Conservation (phyloP, 192 early-diverging fungal species). For the Coemansia sp. region DNA sequence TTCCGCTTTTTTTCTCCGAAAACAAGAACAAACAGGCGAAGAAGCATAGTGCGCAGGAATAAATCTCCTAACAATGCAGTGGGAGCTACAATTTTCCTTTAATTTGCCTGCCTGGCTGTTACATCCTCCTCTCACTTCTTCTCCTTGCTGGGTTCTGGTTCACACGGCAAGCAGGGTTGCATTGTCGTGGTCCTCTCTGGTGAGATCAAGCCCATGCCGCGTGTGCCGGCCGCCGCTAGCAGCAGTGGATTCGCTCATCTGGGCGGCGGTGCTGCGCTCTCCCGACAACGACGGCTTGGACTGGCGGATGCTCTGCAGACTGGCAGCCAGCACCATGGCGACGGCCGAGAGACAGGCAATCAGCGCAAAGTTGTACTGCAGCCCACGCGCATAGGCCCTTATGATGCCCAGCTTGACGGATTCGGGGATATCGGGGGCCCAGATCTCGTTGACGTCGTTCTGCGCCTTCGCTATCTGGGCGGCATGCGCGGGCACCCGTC, state of each 20-base stretch:
- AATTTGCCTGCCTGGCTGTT: too few relatives aligned
- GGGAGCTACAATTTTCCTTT: too few relatives aligned
- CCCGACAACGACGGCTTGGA: conserved; percentile 32
- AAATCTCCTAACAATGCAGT: too few relatives aligned
- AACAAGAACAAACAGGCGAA: too few relatives aligned
- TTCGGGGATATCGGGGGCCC: conserved; percentile 38
- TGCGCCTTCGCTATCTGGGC: conserved; percentile 42
- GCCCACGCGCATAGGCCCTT: conserved; percentile 44
- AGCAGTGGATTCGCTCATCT: not conserved
- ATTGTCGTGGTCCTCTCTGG: conserved; percentile 25
- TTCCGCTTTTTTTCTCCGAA: too few relatives aligned
- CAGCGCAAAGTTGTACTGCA: conserved; percentile 50
- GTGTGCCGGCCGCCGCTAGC: conserved; percentile 24
- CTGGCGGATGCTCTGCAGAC: conserved; percentile 42
- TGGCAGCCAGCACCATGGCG: conserved; percentile 37
- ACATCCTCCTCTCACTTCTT: too few relatives aligned
- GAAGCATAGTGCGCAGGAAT: too few relatives aligned
- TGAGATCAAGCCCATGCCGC: conserved; percentile 39
- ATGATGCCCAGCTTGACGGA: conserved; percentile 40
- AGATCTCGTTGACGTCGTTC: conserved; percentile 50
- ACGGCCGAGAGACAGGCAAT: conserved; percentile 42
- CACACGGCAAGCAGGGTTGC: not conserved
- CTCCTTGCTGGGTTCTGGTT: not conserved
- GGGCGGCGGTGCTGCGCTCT: not conserved
- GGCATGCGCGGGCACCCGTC: conserved; percentile 33